These are phyloP conservation scores for Apiospora aurea DNA, from an alignment of 2,329 filamentous ascomycete species.

Conservation along the genomic window DNA sequence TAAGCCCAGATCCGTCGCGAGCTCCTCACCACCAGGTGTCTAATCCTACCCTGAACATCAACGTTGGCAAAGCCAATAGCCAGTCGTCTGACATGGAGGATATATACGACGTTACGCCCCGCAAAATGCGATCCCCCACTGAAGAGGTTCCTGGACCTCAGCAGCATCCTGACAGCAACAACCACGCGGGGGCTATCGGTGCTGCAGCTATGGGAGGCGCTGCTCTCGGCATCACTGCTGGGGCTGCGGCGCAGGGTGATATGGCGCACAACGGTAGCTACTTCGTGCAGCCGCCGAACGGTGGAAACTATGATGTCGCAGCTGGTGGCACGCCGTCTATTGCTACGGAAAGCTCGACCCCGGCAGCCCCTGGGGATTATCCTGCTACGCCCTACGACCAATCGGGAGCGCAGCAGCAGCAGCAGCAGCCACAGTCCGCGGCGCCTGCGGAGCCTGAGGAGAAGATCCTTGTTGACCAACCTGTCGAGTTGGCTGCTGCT, in stretches of 20 bases:
- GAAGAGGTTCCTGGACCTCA: background rate
- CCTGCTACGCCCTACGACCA: constrained; percentile 8
- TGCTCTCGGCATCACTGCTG: constrained; percentile 24
- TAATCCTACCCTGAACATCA: constrained; percentile 37
- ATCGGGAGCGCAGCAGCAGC: background rate
- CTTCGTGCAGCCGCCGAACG: constrained; percentile 26
- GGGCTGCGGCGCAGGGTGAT: constrained; percentile 1
- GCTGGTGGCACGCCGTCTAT: background rate
- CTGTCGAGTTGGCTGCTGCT: constrained; percentile 41
- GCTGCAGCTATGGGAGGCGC: constrained; percentile 21
- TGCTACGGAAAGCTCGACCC: background rate
- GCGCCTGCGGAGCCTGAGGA: constrained; percentile 41
- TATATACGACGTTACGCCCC: constrained; percentile 42
- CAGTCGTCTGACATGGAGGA: constrained; percentile 34
- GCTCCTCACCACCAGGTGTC: constrained; percentile 36
- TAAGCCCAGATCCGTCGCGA: constrained; percentile 23
- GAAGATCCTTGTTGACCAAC: constrained; percentile 45
- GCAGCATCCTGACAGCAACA: background rate
- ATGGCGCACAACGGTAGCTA: constrained; percentile 26
- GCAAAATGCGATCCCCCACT: constrained; percentile 25
- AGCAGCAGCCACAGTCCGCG: constrained; percentile 12
- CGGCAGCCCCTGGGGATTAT: background rate
- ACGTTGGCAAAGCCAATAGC: constrained; percentile 38
- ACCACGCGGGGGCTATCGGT: constrained; percentile 25
- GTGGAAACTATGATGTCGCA: constrained; percentile 21